These are phyloP conservation scores for Aspergillus sp. DNA, from an alignment of 2,329 filamentous ascomycete genomes.

Conservation along the genomic window DNA sequence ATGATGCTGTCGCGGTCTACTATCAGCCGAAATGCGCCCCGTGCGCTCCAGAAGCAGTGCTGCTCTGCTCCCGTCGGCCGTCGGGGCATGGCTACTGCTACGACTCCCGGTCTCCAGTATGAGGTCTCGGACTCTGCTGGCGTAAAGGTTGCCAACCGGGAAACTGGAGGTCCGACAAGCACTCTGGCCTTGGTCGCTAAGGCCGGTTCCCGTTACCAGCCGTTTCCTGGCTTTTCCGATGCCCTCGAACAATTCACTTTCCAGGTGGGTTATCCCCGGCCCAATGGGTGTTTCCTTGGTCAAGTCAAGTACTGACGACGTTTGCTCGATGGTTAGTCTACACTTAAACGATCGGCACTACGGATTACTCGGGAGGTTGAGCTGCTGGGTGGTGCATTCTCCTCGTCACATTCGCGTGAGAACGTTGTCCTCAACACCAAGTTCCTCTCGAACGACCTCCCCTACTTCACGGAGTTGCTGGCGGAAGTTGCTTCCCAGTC, in stretches of 20 bases:
- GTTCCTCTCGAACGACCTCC: conserved; percentile 91
- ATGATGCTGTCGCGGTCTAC: conserved; percentile 62
- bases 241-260: conserved; percentile 94
- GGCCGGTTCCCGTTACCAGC: conserved; percentile 88
- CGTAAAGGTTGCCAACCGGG: conserved; percentile 86
- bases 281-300: conserved; percentile 12
- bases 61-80: conserved; percentile 47
- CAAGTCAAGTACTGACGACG: conserved; percentile 7
- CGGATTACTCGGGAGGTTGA: conserved; percentile 93
- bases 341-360: conserved; percentile 75
- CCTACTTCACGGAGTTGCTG: conserved; percentile 93
- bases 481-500: conserved; percentile 84
- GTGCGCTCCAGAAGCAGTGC: conserved; percentile 51
- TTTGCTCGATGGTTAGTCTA: conserved; percentile 54
- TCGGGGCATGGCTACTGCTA: conserved; percentile 56
- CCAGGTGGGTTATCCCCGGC: conserved; percentile 56
- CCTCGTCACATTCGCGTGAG: conserved; percentile 83
- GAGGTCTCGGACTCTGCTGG: conserved; percentile 77
- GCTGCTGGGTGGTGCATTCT: conserved; percentile 85
- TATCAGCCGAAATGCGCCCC: conserved; percentile 56
- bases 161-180: conserved; percentile 78
- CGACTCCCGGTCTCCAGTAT: conserved; percentile 74
- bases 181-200: conserved; percentile 88
- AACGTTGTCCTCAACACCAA: conserved; percentile 85
- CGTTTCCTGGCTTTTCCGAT: conserved; percentile 78